Evolutionary conservation across 1,284 basidiomycete genomes (phyloP), one percentile per base, ranked within the genome.

Genomic region (Cryptococcus neoformans): DNA sequence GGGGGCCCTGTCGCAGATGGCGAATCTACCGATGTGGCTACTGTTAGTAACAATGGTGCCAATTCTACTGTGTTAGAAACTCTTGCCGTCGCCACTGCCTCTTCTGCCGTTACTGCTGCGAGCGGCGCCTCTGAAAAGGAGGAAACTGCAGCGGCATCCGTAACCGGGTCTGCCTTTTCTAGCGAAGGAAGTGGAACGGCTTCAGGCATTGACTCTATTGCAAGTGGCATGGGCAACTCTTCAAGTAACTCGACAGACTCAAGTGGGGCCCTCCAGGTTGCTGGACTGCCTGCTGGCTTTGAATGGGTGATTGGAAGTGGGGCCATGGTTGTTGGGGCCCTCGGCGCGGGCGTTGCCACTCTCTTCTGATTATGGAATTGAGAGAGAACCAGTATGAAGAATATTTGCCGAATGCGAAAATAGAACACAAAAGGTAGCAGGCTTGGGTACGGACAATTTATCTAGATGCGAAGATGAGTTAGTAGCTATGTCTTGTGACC

Each of bases 321-420:
- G 4, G 52, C 62, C n/a, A 44, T 55, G 16, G 50, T 60, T 6
- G n/a, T 62, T 35, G 60, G 62, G 21, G 61, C 58, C 2, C 48
- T 67, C 36, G 63, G 65, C 12, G 55, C 53, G 41, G 65, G 65
- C 16, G 42, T 64, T 28, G 60, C 57, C 41, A 49, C 58, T 38
- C 51, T 66, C 14, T 54, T 61, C 38, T 65, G 59, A 40, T n/a
- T 49, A 52, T 34, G 12, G 17, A n/a, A 34, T 51, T 41, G 36
- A 39, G n/a, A 39, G n/a, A 37, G 28, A 28, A 28, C 28, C 28
- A 28, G 28, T 4, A 28, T 6, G 28, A 17, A 14, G 4, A 41
- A 47, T 14, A 38, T 39, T 14, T 11, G 38, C 14, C 44, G 28
- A 28, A 28, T 28, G 4, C 4, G 28, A 28, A 28, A 4, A 28